Evolutionary conservation across 768 basidiomycete species (phyloP).

Genomic region (Podaxis rugospora): DNA sequence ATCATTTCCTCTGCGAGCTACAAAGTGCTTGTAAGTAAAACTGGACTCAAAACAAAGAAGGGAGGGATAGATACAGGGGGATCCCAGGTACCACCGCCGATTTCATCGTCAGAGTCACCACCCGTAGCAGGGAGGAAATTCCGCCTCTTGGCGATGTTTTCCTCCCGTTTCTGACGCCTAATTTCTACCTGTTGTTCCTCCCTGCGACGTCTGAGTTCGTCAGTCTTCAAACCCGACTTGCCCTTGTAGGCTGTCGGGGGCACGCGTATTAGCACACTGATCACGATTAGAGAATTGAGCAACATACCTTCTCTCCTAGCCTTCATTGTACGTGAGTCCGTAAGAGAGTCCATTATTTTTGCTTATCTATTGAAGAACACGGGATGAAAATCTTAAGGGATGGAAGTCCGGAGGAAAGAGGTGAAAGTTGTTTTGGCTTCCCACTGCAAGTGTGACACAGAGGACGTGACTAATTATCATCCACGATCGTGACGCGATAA

Average conservation of each 20-base stretch:
- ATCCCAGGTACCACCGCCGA: conserved; percentile 67
- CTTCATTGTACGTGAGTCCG: conserved; percentile 68
- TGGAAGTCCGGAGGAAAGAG: conserved; percentile 30
- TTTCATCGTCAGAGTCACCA: conserved; percentile 91
- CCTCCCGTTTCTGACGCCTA: conserved; percentile 95
- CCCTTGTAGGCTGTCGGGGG: conserved; percentile 73
- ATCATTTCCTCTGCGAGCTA: conserved; percentile 93
- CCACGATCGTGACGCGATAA: conserved; percentile 10
- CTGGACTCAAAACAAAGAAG: conserved; percentile 11
- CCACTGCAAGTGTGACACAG: conserved; percentile 16
- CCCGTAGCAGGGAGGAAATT: conserved; percentile 79
- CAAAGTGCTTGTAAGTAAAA: conserved; percentile 13
- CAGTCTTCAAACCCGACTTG: conserved; percentile 84
- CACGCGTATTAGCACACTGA: conserved; percentile 31
- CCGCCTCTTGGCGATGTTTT: conserved; percentile 96
- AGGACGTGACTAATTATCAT: conserved; percentile 23
- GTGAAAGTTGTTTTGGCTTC: conserved; percentile 20
- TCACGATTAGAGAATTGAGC: conserved; percentile 21
- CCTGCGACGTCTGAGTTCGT: conserved; percentile 92
- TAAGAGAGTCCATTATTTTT: conserved; percentile 33
- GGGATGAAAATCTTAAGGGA: conserved; percentile 19
- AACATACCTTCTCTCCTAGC: conserved; percentile 66
- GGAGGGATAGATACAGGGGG: conserved; percentile 53
- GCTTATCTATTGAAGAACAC: conserved; percentile 11
- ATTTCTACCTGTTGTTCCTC: conserved; percentile 99